Evolutionary conservation across 2,329 filamentous ascomycete species (phyloP).

Genomic region (Venturiaceae sp.): DNA sequence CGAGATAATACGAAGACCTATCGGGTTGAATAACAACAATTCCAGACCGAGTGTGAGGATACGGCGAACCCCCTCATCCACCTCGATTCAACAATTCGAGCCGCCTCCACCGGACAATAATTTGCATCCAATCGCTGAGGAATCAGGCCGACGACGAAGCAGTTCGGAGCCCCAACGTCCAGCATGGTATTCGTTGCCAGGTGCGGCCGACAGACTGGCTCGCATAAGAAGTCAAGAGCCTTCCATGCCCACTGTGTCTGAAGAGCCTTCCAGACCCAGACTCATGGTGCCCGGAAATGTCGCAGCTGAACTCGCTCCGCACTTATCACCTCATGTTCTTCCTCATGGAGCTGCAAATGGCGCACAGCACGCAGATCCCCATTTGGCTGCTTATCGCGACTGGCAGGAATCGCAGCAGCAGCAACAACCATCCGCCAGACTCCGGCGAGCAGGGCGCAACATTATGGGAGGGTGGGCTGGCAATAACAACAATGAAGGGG

Average conservation of each 20-base stretch:
- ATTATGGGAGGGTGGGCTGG: not conserved
- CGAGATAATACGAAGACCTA: not conserved
- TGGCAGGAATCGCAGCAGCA: not conserved
- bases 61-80: slow-evolving; percentile 4
- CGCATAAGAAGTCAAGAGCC: slow-evolving; percentile 1
- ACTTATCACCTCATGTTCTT: not conserved
- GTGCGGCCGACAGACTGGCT: slow-evolving; percentile 2
- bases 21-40: not conserved
- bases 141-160: slow-evolving; percentile 9
- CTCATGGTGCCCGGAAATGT: not conserved
- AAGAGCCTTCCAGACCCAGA: not conserved
- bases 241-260: not conserved
- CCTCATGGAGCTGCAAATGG: not conserved
- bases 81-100: not conserved
- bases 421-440: not conserved
- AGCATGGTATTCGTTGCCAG: slow-evolving; percentile 5
- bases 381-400: not conserved
- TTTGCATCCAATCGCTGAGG: not conserved
- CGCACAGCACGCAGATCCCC: not conserved
- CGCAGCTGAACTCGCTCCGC: not conserved
- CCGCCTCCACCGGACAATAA: not conserved
- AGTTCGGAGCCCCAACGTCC: slow-evolving; percentile 11
- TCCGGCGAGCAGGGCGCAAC: not conserved
- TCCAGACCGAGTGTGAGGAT: slow-evolving; percentile 2
- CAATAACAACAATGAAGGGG: not conserved